Evolutionary conservation across 2,329 filamentous ascomycete species (phyloP).

Genomic region (Cryphonectria japonica): DNA sequence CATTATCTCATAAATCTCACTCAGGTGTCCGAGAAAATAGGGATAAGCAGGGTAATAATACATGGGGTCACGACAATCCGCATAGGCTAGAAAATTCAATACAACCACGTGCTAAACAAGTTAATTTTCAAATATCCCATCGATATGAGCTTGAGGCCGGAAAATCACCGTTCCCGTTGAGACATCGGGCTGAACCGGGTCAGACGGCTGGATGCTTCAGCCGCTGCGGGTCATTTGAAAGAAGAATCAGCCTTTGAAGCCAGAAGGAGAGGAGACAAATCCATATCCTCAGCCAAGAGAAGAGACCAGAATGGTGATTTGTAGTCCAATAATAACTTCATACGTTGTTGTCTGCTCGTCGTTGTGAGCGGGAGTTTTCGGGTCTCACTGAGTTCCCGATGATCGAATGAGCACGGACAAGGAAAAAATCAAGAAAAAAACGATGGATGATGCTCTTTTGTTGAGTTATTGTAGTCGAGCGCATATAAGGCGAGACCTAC

Average conservation of each 20-base stretch:
- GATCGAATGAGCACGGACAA: neutral
- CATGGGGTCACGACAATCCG: neutral
- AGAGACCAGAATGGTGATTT: neutral
- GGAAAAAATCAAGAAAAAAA: neutral
- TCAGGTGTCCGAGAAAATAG: neutral
- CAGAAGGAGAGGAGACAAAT: neutral
- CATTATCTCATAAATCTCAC: neutral
- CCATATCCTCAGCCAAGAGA: neutral
- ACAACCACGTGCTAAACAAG: neutral
- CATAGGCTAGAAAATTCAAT: neutral
- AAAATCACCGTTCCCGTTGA: neutral
- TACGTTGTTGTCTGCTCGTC: neutral
- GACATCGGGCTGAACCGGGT: constrained; percentile 5
- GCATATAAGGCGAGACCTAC: neutral
- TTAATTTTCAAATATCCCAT: neutral
- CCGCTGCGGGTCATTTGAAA: neutral
- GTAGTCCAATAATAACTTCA: neutral
- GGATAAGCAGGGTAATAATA: neutral
- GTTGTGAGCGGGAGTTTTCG: neutral
- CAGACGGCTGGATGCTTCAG: constrained; percentile 1
- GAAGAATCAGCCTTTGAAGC: neutral
- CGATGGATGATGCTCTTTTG: neutral
- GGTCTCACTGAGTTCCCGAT: neutral
- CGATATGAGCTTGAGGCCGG: neutral
- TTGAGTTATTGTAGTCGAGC: neutral